These are phyloP conservation scores for Oldenlandia corymbosa DNA, from an alignment of 257 asterid species.

Conservation along the genomic window DNA sequence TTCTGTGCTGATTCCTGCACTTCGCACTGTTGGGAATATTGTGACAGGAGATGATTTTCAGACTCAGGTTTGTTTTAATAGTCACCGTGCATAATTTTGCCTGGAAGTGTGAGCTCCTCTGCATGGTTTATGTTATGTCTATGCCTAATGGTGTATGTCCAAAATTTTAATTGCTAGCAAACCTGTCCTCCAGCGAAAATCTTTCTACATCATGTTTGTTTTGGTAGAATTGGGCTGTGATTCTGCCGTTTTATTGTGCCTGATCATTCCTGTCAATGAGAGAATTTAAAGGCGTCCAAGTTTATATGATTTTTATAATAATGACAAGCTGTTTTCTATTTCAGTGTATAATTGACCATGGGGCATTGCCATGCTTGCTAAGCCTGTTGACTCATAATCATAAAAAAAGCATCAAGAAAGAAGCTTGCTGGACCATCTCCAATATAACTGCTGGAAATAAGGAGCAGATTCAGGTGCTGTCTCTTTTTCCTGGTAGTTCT, in stretches of 20 bases:
- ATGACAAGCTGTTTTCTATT: too few species aligned
- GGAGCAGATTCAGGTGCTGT: slow-evolving; percentile 73
- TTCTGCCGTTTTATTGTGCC: too few species aligned
- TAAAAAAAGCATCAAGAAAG: slow-evolving; percentile 91
- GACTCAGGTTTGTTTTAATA: slow-evolving; percentile 57
- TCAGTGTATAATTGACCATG: slow-evolving; percentile 68
- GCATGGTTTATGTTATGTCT: background rate
- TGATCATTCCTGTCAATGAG: too few species aligned
- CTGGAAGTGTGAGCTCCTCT: background rate
- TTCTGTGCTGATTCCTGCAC: slow-evolving; percentile 91
- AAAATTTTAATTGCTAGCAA: too few species aligned
- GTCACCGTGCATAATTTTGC: background rate
- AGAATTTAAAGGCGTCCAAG: background rate
- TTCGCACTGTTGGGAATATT: slow-evolving; percentile 90
- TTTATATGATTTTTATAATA: too few species aligned
- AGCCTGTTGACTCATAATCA: slow-evolving; percentile 80
- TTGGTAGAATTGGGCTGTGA: background rate
- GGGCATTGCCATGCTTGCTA: slow-evolving; percentile 68
- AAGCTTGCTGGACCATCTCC: slow-evolving; percentile 94
- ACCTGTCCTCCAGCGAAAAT: too few species aligned
- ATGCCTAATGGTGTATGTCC: too few species aligned
- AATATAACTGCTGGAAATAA: slow-evolving; percentile 90
- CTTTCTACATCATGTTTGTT: background rate
- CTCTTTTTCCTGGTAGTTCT: background rate
- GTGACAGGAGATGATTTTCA: slow-evolving; percentile 90